Base-by-base conservation (phyloP, 2,329 filamentous ascomycete genomes). In the Aureobasidium sp. region DNA sequence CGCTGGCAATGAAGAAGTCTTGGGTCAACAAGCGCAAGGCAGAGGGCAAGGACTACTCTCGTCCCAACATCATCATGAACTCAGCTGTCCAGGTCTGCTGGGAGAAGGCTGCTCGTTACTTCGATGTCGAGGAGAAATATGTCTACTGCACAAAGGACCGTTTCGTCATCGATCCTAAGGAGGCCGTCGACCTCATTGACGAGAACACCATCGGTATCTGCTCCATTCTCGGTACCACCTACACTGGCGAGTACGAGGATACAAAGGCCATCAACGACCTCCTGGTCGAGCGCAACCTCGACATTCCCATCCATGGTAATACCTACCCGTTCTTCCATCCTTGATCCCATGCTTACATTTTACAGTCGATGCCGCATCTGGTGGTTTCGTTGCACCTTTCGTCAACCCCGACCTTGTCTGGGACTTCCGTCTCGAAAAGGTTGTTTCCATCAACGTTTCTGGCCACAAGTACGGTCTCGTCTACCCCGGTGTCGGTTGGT, bases 61-160 rank as follows among this genome's bases (percentile, higher is more conserved):
- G 83, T 48, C 93, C 93, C 61, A 97, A 97, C 77, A 87, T 97
- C 64, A 79, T 97, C 79, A 97, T 97, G 93, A 94, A 90, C 69
- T 91, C 90, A 29, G 92, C 93, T 36, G 93, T 97, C 2, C 93
- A 97, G 77, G 93, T 97, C 45, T 96, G 91, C 81, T 97, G 92
- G 92, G 91, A 97, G 75, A 97, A 97, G 79, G 78, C 78, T 0
- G 76, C 77, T 44, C 66, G 74, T 15, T 76, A 76, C 68, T 75
- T 76, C 62, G 93, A 97, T 70, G 84, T 97, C 45, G 93, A 97
- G 68, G 92, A 97, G 79, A 90, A 89, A 76, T 91, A 84, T 65
- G 82, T 85, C 63, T 86, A 80, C 16, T 44, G 39, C 72, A 86
- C 83, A 4, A 74, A 79, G 5, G 78, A 81, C 10, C 81, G 85